phyloP scores from a whole-genome alignment of 345 rosid species.

The Syzygium jambos region DNA sequence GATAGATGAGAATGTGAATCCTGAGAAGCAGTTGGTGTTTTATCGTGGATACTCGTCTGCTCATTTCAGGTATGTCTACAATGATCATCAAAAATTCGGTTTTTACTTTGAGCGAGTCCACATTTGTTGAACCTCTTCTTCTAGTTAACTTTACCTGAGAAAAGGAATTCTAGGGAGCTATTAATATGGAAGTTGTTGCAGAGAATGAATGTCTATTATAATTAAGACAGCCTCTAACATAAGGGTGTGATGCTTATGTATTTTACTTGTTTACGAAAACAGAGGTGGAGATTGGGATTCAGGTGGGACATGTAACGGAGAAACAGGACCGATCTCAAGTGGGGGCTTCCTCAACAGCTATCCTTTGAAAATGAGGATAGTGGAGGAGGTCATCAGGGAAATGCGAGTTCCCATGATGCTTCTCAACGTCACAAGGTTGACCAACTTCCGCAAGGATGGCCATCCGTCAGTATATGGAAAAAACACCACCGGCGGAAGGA shows the following conservation, averaged over 20 bases:
- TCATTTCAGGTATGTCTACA: conserved; percentile 63
- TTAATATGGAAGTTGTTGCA: neutral
- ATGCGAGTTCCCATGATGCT: conserved; percentile 53
- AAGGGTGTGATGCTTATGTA: neutral
- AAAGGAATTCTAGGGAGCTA: neutral
- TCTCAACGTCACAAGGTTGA: conserved; percentile 72
- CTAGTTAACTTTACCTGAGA: neutral
- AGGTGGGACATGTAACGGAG: conserved; percentile 86
- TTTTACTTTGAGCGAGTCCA: neutral
- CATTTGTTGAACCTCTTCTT: neutral
- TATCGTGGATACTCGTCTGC: conserved; percentile 96
- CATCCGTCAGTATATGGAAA: conserved; percentile 82
- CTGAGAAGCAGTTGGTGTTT: conserved; percentile 54
- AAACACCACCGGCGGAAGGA: conserved; percentile 24
- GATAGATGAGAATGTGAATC: conserved; percentile 53
- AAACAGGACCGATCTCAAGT: conserved; percentile 48
- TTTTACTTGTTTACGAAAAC: neutral
- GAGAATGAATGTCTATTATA: neutral
- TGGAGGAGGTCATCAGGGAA: conserved; percentile 60
- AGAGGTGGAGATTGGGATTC: conserved; percentile 99
- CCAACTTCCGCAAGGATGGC: conserved; percentile 89
- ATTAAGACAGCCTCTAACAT: neutral
- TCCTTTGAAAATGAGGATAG: conserved; percentile 85
- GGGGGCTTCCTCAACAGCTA: conserved; percentile 55
- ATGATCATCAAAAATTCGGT: neutral